Evolutionary conservation across 1,139 yeast genomes (phyloP), one percentile per base, ranked within the genome.

Genomic region (Diutina ranongensis): DNA sequence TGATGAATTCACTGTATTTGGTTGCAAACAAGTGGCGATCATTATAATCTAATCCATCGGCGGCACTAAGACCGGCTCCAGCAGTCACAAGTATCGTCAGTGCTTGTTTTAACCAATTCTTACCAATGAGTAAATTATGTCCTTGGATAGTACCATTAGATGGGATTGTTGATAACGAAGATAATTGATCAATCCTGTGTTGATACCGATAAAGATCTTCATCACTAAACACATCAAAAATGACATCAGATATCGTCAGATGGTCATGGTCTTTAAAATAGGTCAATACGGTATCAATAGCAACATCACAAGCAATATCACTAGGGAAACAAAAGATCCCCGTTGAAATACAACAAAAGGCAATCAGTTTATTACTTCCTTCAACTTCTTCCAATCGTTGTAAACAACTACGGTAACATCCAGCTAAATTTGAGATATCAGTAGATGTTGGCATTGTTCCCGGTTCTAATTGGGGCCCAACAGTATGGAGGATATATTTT

Each of bases 21-120:
- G 20, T n/a, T 4, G 28, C 9, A 10, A 35, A 35, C 28, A 35
- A 8, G 4, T 13, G 12, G 10, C 18, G 15, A 12, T 35, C 40
- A 20, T 35, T 35, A 12, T 35, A 35, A 20, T 35, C 40, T 22
- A 35, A 35, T 19, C 40, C 40, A 35, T 35, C 40, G 7, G 40
- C 40, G 18, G 40, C 40, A 15, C 22, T 21, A 16, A 35, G 40
- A 13, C 40, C 40, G n/a, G 40, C 40, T 15, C 40, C 40, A 12
- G 40, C 40, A 12, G 40, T 35, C 5, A 35, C 21, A 13, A 35
- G 27, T 15, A 35, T 4, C 28, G 22, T 13, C 16, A 28, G 28
- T 4, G 40, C 3, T 20, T 13, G 27, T 12, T 13, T 27, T 19
- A 35, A 13, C 40, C 40, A 35, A 15, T 35, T 27, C 16, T 13